Percentiles rank a stretch among this genome's conserved stretches.
Conservation (phyloP, 768 basidiomycete genomes). For the Pisolithus sp. region DNA sequence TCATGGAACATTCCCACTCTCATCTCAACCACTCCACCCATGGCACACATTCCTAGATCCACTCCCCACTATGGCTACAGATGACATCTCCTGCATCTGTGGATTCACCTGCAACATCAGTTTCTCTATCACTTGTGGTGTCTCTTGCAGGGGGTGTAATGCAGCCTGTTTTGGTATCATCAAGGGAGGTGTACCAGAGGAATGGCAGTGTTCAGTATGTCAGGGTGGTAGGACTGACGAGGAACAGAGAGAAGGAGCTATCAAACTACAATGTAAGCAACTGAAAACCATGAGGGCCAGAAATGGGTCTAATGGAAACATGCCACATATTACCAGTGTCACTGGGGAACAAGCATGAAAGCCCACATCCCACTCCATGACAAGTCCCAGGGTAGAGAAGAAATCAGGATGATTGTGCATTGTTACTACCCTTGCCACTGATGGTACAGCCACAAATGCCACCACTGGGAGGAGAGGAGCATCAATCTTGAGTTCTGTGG, state of each 20-base stretch:
- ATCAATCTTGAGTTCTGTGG: constrained; percentile 27
- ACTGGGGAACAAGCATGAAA: constrained; percentile 12
- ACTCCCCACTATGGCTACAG: constrained; percentile 29
- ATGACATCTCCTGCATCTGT: constrained; percentile 69
- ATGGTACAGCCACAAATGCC: constrained; percentile 23
- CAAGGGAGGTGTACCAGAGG: constrained; percentile 57
- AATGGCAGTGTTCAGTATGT: constrained; percentile 73
- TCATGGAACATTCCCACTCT: background rate
- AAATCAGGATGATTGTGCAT: constrained; percentile 31
- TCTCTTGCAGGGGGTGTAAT: constrained; percentile 80
- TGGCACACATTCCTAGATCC: constrained; percentile 1
- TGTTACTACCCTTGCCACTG: constrained; percentile 27
- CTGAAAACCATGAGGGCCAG: constrained; percentile 26
- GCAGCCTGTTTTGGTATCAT: constrained; percentile 68
- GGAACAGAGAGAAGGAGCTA: constrained; percentile 44
- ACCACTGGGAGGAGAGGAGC: constrained; percentile 34
- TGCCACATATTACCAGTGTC: background rate
- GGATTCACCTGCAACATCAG: constrained; percentile 71
- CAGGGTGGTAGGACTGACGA: constrained; percentile 32
- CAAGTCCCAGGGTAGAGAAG: constrained; percentile 35
- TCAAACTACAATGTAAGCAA: constrained; percentile 38
- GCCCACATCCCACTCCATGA: constrained; percentile 26
- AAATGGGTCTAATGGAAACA: constrained; percentile 18
- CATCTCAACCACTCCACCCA: background rate
- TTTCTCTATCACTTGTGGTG: constrained; percentile 80